Conservation (phyloP, 2,329 filamentous ascomycete genomes). For the Zopfia rhizophila region DNA sequence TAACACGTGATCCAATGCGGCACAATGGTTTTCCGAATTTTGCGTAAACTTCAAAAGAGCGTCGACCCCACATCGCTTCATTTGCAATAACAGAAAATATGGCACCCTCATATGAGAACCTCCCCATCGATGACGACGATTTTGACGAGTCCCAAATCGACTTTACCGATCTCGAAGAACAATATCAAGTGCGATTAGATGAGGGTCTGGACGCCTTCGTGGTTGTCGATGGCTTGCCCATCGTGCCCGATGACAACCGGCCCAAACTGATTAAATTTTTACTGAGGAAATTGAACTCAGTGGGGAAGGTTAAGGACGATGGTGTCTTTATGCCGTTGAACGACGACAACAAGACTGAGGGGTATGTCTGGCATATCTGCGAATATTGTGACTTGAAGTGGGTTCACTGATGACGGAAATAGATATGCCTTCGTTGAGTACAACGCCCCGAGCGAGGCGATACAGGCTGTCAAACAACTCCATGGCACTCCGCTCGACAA, state of each 20-base stretch:
- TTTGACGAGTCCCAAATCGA: slow-evolving; percentile 95
- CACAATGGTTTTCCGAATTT: slow-evolving; percentile 39
- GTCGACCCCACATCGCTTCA: slow-evolving; percentile 30
- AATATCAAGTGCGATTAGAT: slow-evolving; percentile 95
- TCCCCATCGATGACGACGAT: slow-evolving; percentile 86
- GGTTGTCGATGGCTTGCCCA: slow-evolving; percentile 91
- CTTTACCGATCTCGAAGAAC: slow-evolving; percentile 91
- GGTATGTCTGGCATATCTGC: slow-evolving; percentile 66
- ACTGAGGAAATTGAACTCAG: slow-evolving; percentile 88
- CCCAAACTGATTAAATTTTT: slow-evolving; percentile 96
- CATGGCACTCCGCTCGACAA: slow-evolving; percentile 91
- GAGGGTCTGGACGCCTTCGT: slow-evolving; percentile 97
- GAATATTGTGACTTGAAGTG: slow-evolving; percentile 1
- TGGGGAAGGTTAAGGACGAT: slow-evolving; percentile 87
- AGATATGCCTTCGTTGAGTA: slow-evolving; percentile 99
- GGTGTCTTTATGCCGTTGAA: slow-evolving; percentile 93
- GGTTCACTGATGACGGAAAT: slow-evolving; percentile 30
- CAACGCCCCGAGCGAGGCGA: slow-evolving; percentile 87
- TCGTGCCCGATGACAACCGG: slow-evolving; percentile 89
- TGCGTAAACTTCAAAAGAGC: slow-evolving; percentile 17
- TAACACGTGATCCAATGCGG: slow-evolving; percentile 30
- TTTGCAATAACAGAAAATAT: slow-evolving; percentile 65
- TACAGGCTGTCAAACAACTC: slow-evolving; percentile 87
- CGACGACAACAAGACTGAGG: slow-evolving; percentile 85
- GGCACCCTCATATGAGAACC: slow-evolving; percentile 92